Evolutionary conservation across 2,329 filamentous ascomycete genomes (phyloP).

Genomic region (Fusarium sp.): DNA sequence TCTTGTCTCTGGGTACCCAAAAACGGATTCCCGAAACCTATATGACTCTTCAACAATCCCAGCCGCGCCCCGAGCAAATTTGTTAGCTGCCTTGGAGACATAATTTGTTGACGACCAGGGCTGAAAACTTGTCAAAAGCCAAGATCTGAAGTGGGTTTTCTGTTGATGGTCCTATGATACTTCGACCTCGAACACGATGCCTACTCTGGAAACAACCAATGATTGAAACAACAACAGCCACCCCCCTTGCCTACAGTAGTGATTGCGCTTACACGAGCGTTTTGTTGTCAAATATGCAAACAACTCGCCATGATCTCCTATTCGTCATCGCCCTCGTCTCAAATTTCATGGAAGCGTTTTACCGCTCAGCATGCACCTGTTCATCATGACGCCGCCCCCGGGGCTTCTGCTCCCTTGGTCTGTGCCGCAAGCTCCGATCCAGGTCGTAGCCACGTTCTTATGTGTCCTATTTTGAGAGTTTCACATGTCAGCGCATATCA

Average conservation of each 20-base stretch:
- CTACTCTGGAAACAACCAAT: constrained; percentile 29
- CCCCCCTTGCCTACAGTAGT: constrained; percentile 15
- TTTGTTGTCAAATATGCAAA: constrained; percentile 8
- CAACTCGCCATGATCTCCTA: constrained; percentile 24
- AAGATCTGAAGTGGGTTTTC: constrained; percentile 31
- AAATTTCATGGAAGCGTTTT: constrained; percentile 19
- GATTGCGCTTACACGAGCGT: constrained; percentile 17
- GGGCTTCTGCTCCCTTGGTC: constrained; percentile 38
- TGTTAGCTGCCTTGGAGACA: constrained; percentile 17
- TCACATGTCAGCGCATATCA: constrained; percentile 33
- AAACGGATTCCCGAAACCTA: constrained; percentile 27
- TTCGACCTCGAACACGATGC: constrained; percentile 17
- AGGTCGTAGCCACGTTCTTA: constrained; percentile 80
- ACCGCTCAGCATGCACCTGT: constrained; percentile 21
- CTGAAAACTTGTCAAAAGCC: constrained; percentile 23
- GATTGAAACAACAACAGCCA: constrained; percentile 31
- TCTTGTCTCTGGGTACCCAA: constrained; percentile 23
- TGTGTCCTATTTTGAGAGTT: constrained; percentile 67
- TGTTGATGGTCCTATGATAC: constrained; percentile 16
- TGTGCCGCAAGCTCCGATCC: constrained; percentile 45
- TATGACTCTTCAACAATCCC: constrained; percentile 37
- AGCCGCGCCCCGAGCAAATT: constrained; percentile 23
- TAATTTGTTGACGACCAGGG: constrained; percentile 10
- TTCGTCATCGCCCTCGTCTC: constrained; percentile 27
- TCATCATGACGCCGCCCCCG: constrained; percentile 35